Conservation (phyloP, 305 asterid species). For the Fraxinus xanthoxyloides region DNA sequence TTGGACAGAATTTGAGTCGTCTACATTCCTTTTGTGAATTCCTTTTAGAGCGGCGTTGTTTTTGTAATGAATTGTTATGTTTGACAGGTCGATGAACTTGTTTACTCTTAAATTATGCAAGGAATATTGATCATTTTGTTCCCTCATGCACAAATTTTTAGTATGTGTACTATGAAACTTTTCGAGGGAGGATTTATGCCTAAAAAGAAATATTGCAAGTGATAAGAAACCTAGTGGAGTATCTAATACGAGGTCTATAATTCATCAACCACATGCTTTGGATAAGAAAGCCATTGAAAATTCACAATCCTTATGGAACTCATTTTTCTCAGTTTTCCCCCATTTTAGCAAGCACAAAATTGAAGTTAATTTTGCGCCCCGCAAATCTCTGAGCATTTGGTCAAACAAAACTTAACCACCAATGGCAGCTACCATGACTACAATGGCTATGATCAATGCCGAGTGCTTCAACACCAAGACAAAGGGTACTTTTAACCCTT, state of each 20-base stretch:
- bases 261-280: slow-evolving; percentile 16
- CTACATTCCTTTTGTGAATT: not conserved
- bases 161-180: not conserved
- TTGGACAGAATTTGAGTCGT: not conserved
- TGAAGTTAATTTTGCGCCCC: too few species aligned
- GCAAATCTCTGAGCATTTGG: not conserved
- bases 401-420: not conserved
- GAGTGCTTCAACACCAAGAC: slow-evolving; percentile 20
- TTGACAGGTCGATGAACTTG: not conserved
- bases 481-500: slow-evolving; percentile 16
- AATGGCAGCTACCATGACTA: slow-evolving; percentile 41
- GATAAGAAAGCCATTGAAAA: slow-evolving; percentile 39
- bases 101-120: not conserved
- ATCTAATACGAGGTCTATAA: slow-evolving; percentile 31
- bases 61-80: not conserved
- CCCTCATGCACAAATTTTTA: not conserved
- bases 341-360: not conserved
- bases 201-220: not conserved
- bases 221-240: slow-evolving; percentile 35
- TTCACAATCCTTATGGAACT: slow-evolving; percentile 29
- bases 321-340: not conserved
- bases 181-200: not conserved
- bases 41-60: not conserved
- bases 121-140: not conserved
- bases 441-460: slow-evolving; percentile 37